Evolutionary conservation across 768 basidiomycete species (phyloP).

Genomic region (Boletus reticuloceps): DNA sequence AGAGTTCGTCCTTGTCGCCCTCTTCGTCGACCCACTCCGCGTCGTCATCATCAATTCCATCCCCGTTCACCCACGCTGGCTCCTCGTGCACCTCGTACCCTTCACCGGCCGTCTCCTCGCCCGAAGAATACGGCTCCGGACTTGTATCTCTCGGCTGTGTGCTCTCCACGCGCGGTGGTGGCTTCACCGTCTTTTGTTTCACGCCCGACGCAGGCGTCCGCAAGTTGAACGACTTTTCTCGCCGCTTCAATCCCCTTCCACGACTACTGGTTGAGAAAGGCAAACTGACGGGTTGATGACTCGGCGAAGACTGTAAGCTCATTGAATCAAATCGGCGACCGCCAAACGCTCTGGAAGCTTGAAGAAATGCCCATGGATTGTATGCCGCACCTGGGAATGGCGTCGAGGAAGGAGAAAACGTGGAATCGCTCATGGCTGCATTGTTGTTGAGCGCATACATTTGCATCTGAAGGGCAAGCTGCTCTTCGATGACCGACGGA

Average conservation of each 20-base stretch:
- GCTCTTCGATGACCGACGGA: conserved; percentile 57
- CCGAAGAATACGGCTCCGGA: conserved; percentile 70
- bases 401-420: conserved; percentile 72
- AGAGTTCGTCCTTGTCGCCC: conserved; percentile 64
- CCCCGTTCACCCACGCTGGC: conserved; percentile 34
- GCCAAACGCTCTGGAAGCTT: conserved; percentile 50
- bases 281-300: conserved; percentile 36
- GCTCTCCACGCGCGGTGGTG: conserved; percentile 77
- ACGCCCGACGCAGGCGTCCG: conserved; percentile 18
- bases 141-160: conserved; percentile 82
- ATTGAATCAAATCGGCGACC: conserved; percentile 44
- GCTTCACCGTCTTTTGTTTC: conserved; percentile 43
- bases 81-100: conserved; percentile 42
- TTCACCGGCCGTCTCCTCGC: conserved; percentile 80
- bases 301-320: conserved; percentile 52
- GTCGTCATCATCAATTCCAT: conserved; percentile 31
- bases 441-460: conserved; percentile 73
- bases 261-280: conserved; percentile 49
- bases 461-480: conserved; percentile 74
- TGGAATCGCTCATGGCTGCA: conserved; percentile 63
- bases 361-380: conserved; percentile 73
- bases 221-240: conserved; percentile 38
- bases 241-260: conserved; percentile 45
- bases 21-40: conserved; percentile 76
- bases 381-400: conserved; percentile 65